Conservation (phyloP, 768 basidiomycete genomes). For the Inosperma sp. region DNA sequence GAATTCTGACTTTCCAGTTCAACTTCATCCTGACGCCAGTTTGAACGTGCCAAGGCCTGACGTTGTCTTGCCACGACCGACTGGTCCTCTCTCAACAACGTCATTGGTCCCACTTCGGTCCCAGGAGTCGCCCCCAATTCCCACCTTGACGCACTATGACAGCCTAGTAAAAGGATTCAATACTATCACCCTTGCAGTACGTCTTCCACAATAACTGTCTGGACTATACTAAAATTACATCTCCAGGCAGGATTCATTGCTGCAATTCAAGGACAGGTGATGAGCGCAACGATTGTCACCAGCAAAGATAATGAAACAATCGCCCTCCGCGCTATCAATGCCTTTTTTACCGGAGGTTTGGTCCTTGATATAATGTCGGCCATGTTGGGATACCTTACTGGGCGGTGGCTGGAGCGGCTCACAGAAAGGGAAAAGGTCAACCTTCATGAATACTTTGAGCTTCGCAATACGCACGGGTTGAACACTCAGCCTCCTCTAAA, state of each 20-base stretch:
- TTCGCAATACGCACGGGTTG: neutral
- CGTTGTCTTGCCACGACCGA: no score
- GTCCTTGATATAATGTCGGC: slow-evolving; percentile 13
- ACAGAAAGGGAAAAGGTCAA: slow-evolving; percentile 1
- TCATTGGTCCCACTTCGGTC: no score
- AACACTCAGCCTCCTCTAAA: neutral
- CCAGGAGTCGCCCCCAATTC: no score
- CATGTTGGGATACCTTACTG: slow-evolving; percentile 11
- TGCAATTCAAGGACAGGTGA: slow-evolving; percentile 13
- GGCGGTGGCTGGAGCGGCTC: slow-evolving; percentile 12
- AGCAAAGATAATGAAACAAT: slow-evolving; percentile 3
- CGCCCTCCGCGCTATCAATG: slow-evolving; percentile 9
- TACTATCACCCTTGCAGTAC: slow-evolving; percentile 9
- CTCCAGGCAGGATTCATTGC: slow-evolving; percentile 10
- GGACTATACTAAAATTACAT: no score
- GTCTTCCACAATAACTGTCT: neutral
- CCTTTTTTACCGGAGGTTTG: slow-evolving; percentile 10
- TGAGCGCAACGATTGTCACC: neutral
- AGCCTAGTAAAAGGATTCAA: slow-evolving; percentile 11
- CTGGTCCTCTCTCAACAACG: no score
- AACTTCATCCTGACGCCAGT: no score
- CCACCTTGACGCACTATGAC: neutral
- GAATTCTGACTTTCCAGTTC: no score
- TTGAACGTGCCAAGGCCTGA: no score
- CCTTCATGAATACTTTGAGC: neutral